Percentiles rank a stretch among this genome's conserved stretches.
Evolutionary conservation across 345 rosid genomes (phyloP).

Genomic region (Eutrema japonicum): DNA sequence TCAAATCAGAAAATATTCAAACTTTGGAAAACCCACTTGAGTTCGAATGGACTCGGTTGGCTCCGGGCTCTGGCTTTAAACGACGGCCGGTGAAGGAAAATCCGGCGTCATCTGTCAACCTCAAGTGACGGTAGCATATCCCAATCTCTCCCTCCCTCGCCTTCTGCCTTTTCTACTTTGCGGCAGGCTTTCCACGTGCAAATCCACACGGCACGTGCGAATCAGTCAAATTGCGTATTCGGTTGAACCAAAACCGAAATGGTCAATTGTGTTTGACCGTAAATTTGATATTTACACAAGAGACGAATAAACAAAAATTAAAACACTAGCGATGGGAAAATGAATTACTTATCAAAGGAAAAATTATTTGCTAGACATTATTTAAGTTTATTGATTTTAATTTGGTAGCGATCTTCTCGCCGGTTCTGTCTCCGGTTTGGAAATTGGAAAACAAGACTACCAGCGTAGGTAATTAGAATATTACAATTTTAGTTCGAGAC

Average conservation of each 20-base stretch:
- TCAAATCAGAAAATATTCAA: slow-evolving; percentile 19
- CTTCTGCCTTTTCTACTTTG: background rate
- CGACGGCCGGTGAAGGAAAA: slow-evolving; percentile 36
- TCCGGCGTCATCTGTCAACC: slow-evolving; percentile 42
- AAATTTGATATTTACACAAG: background rate
- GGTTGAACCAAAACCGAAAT: slow-evolving; percentile 23
- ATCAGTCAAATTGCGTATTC: slow-evolving; percentile 15
- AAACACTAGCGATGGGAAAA: background rate
- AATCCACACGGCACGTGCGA: slow-evolving; percentile 32
- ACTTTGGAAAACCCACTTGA: slow-evolving; percentile 2
- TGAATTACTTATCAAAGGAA: background rate
- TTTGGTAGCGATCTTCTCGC: background rate
- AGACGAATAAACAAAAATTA: background rate
- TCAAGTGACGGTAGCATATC: slow-evolving; percentile 37
- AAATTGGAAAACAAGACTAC: background rate
- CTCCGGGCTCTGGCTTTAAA: background rate
- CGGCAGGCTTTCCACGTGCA: slow-evolving; percentile 32
- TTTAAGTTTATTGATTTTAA: background rate
- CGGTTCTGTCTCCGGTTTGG: slow-evolving; percentile 12
- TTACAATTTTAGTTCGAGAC: rapidly evolving
- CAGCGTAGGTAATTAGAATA: no score
- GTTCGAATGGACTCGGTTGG: background rate
- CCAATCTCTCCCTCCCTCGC: slow-evolving; percentile 16
- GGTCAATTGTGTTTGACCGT: slow-evolving; percentile 19
- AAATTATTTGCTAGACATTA: background rate